Evolutionary conservation across 495 filamentous ascomycete species (phyloP), one percentile per base, ranked within the genome.

Genomic region (Tuber indicum): DNA sequence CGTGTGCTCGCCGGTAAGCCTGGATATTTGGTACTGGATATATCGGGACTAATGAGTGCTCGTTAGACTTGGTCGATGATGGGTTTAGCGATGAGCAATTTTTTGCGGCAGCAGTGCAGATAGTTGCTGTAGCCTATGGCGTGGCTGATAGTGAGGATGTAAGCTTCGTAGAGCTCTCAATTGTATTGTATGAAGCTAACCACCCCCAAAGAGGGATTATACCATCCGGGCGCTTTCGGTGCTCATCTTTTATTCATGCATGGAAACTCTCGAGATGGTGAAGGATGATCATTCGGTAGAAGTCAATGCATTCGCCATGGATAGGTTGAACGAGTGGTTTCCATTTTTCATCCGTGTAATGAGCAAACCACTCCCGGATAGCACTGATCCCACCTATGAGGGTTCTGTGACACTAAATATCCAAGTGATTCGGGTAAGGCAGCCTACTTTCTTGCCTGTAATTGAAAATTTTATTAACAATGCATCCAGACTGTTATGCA

Each of bases 211-310:
- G 46, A 91, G 92, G 81, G 94, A 92, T 77, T 87, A 91, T 23
- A 90, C 88, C 41, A 86, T 97, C 72, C 89, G 96, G 43, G 92
- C 93, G 58, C 85, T 98, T 80, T 92, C 96, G 26, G 90, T 97
- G 17, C 90, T 91, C 36, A 92, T 97, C 58, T 98, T 98, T 87
- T 89, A 92, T 36, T 90, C 90, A 41, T 97, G 92, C 84, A 95
- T 98, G 83, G 94, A 98, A 84, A 94, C 93, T 73, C 89, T 99
- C 86, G 94, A 98, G 84, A 94, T 97, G 87, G 92, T 98, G 75
- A 91, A 96, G 86, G 94, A 97, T 76, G 92, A 94, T 76, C 92
- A 98, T 84, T 92, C 92, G 82, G 88, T 86, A 62, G 92, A 91
- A 44, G 93, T 99, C 72, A 94, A 92, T 83, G 87, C 87, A 1